Base-by-base conservation (phyloP, 257 asterid species). In the Cruciata laevipes region DNA sequence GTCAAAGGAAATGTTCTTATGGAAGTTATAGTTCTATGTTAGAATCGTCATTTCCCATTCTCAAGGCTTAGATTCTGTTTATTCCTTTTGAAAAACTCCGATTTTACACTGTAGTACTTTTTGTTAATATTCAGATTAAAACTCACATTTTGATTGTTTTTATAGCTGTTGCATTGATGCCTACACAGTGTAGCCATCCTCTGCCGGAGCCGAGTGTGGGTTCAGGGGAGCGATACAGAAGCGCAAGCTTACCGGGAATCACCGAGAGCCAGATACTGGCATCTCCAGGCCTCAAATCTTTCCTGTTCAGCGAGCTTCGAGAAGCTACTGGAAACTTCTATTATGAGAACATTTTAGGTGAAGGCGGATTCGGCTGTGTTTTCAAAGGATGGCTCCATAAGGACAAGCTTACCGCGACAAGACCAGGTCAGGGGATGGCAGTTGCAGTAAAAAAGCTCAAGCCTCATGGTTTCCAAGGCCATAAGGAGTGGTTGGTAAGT, bases 401-500 rank as follows among this genome's bases (percentile, higher is more conserved):
- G 53, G 71, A 75, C 21, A 74, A 47, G 25, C 77, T 77, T 18
- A 52, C 64, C 58, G 76, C 80, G 4, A 30, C 69, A 20, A 49
- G 53, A 30, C 80, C 82, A 37, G 76, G 65, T 37, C 38, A 65
- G 38, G 85, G 85, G 40, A 69, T 77, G 23, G 74, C 65, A 5
- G 78, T 81, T 59, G 85, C 85, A 14, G 80, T 81, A 0, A 81
- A 81, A 59, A 77, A 71, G 52, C 80, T 81, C 5, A 81, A 63
- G 23, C 75, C 80, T 64, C 73, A 71, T 61, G 82, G 82, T 38
- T 71, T 69, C 16, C 85, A 81, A 69, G 84, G 84, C 52, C 84
- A 80, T 44, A 80, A 80, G 65, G 85, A 80, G 74, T 77, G 82
- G 82, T 65, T 81, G 85, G 85, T 81, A 17, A n/a, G n/a, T 13